Conservation (phyloP, 176 grass and related monocot species). For the Lolium perenne region DNA sequence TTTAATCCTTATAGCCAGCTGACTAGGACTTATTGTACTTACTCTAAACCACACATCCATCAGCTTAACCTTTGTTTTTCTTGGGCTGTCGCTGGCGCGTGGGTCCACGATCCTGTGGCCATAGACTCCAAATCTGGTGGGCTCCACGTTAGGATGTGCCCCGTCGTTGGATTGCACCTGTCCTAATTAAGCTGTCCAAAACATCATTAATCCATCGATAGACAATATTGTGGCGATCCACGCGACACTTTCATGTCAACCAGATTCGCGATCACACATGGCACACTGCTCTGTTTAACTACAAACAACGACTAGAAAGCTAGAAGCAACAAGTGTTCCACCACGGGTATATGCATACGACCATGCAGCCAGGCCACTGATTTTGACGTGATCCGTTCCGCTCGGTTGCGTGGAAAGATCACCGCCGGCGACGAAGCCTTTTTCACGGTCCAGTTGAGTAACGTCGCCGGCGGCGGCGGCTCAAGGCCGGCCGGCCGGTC, state of each 20-base stretch:
- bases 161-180: neutral
- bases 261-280: no score
- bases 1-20: no score
- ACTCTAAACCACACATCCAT: neutral
- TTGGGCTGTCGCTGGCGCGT: neutral
- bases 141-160: neutral
- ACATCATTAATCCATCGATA: neutral
- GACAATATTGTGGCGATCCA: no score
- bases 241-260: no score
- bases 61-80: neutral
- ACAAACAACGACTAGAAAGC: no score
- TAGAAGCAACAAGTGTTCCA: neutral
- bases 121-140: neutral
- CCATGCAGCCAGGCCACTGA: neutral
- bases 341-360: neutral
- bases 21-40: no score
- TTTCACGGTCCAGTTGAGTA: neutral
- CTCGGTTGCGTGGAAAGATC: neutral
- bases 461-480: neutral
- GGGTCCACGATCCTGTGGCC: neutral
- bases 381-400: conserved; percentile 11
- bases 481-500: neutral
- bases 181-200: neutral
- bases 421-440: neutral
- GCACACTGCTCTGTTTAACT: no score